Conservation (phyloP, 2,329 filamentous ascomycete genomes). For the Fusarium oxysporum region DNA sequence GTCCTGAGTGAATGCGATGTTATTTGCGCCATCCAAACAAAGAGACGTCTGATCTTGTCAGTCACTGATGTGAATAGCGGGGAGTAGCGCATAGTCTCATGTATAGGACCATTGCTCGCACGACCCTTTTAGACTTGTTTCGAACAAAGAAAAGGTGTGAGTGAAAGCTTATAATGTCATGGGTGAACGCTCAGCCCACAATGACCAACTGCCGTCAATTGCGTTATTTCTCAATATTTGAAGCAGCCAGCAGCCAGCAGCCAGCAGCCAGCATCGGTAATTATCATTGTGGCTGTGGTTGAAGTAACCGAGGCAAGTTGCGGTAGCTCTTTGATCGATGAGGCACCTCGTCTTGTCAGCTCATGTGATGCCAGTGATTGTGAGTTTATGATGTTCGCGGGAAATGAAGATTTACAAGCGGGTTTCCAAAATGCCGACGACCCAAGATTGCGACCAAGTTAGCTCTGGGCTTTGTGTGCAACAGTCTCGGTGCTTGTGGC, state of each 20-base stretch:
- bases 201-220: not conserved
- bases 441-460: constrained; percentile 6
- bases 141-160: constrained; percentile 31
- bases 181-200: not conserved
- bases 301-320: constrained; percentile 5
- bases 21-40: constrained; percentile 19
- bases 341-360: constrained; percentile 1
- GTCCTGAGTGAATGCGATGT: constrained; percentile 6
- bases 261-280: not conserved
- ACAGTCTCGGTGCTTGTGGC: constrained; percentile 18
- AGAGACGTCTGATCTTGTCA: not conserved
- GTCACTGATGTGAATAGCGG: not conserved
- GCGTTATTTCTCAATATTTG: not conserved
- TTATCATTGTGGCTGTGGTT: not conserved
- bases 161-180: constrained; percentile 3
- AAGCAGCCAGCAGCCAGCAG: not conserved
- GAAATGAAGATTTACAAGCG: constrained; percentile 36
- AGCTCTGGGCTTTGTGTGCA: constrained; percentile 7
- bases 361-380: not conserved
- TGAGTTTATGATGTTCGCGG: not conserved
- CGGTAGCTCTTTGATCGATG: not conserved
- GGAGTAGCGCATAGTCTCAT: not conserved
- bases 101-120: not conserved
- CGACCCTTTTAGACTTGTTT: constrained; percentile 18
- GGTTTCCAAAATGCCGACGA: constrained; percentile 15